phyloP scores from a whole-genome alignment of 805 yeast genomes.

The Metschnikowia continentalis region DNA sequence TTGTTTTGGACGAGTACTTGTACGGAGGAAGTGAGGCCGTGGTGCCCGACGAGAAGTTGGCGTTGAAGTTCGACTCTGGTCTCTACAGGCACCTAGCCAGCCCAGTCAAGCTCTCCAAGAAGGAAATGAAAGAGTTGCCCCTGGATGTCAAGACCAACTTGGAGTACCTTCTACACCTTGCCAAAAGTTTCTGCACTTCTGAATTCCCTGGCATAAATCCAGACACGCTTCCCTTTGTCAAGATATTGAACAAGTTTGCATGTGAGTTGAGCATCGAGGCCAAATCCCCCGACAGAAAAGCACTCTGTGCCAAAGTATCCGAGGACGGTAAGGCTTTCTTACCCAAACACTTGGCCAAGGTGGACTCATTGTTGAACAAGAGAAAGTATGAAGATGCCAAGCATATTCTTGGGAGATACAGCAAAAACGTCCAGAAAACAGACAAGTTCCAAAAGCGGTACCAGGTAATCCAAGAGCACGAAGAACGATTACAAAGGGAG shows the following conservation, averaged over 20 bases:
- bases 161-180: constrained; percentile 38
- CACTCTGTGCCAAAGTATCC: constrained; percentile 21
- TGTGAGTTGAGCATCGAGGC: constrained; percentile 38
- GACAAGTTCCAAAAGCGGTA: constrained; percentile 32
- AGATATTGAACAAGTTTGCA: constrained; percentile 33
- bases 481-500: constrained; percentile 18
- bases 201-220: constrained; percentile 13
- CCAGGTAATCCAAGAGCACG: constrained; percentile 29
- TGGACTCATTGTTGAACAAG: constrained; percentile 33
- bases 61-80: constrained; percentile 7
- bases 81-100: constrained; percentile 6
- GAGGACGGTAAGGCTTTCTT: constrained; percentile 27
- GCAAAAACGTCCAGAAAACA: constrained; percentile 36
- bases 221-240: constrained; percentile 22
- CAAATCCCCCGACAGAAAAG: constrained; percentile 19
- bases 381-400: constrained; percentile 38
- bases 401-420: constrained; percentile 30
- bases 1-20: constrained; percentile 30
- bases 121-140: constrained; percentile 23
- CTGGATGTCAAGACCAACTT: constrained; percentile 36
- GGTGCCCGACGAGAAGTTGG: constrained; percentile 10
- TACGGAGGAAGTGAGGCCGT: constrained; percentile 12
- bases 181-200: constrained; percentile 25
- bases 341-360: constrained; percentile 34
- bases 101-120: constrained; percentile 24